Evolutionary conservation across 2,329 filamentous ascomycete genomes (phyloP).

Genomic region (Sarocladiaceae sp.): DNA sequence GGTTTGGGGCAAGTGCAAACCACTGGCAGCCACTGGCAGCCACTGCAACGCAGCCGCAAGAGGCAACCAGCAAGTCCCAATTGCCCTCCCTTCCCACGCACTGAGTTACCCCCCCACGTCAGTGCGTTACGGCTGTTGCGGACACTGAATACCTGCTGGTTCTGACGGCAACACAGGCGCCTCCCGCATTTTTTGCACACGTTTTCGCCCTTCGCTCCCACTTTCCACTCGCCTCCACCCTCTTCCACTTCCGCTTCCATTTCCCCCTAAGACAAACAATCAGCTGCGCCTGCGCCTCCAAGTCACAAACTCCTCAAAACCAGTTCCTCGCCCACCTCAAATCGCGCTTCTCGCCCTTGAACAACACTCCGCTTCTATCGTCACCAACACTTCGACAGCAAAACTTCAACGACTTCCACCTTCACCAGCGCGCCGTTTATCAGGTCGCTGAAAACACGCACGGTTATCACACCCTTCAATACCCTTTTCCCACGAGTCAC

Average conservation of each 20-base stretch:
- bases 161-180: background rate
- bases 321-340: background rate
- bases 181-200: slow-evolving; percentile 1
- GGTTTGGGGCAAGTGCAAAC: background rate
- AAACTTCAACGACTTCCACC: slow-evolving; percentile 15
- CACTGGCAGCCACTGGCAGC: background rate
- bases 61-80: background rate
- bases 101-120: background rate
- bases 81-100: background rate
- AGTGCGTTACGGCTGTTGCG: background rate
- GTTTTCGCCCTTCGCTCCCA: background rate
- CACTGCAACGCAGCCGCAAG: background rate
- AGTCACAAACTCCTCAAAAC: slow-evolving; percentile 10
- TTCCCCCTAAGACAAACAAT: background rate
- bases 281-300: slow-evolving; percentile 2
- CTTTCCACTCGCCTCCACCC: slow-evolving; percentile 8
- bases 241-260: slow-evolving; percentile 3
- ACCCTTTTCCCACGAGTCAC: slow-evolving; percentile 50
- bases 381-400: slow-evolving; percentile 12
- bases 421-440: slow-evolving; percentile 36
- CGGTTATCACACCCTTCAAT: slow-evolving; percentile 30
- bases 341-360: background rate
- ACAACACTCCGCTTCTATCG: slow-evolving; percentile 5
- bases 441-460: slow-evolving; percentile 41
- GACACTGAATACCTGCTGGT: background rate